These are phyloP conservation scores for Plasmodium inui DNA, from an alignment of 169 alveolate genomes.

Conservation along the genomic window DNA sequence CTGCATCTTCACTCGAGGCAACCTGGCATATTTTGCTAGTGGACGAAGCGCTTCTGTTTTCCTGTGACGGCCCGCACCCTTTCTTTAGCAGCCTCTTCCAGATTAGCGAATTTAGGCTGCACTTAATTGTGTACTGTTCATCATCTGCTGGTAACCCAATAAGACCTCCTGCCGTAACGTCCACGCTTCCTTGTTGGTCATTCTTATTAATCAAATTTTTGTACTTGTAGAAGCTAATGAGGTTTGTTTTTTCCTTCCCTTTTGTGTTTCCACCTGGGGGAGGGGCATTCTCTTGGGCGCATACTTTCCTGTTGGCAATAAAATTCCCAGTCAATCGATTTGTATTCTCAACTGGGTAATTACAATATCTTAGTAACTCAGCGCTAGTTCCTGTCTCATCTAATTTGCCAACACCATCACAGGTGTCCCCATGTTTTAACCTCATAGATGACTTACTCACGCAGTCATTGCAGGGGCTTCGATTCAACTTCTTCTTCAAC, in stretches of 20 bases:
- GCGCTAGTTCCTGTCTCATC: background rate
- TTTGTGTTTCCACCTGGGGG: background rate
- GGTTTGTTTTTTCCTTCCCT: constrained; percentile 51
- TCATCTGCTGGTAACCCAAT: background rate
- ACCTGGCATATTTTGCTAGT: background rate
- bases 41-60: background rate
- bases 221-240: constrained; percentile 59
- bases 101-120: background rate
- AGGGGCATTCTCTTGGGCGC: background rate
- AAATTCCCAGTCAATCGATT: background rate
- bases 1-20: constrained; percentile 11
- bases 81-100: constrained; percentile 1
- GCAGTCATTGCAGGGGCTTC: background rate
- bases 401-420: background rate
- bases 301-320: constrained; percentile 2
- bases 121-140: background rate
- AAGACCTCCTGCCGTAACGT: background rate
- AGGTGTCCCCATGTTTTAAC: background rate
- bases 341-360: background rate
- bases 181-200: background rate
- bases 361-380: background rate
- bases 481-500: background rate
- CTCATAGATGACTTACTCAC: background rate
- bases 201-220: constrained; percentile 33
- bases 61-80: background rate